phyloP scores from a whole-genome alignment of 2,329 filamentous ascomycete species.

The Cladophialophora bantiana region DNA sequence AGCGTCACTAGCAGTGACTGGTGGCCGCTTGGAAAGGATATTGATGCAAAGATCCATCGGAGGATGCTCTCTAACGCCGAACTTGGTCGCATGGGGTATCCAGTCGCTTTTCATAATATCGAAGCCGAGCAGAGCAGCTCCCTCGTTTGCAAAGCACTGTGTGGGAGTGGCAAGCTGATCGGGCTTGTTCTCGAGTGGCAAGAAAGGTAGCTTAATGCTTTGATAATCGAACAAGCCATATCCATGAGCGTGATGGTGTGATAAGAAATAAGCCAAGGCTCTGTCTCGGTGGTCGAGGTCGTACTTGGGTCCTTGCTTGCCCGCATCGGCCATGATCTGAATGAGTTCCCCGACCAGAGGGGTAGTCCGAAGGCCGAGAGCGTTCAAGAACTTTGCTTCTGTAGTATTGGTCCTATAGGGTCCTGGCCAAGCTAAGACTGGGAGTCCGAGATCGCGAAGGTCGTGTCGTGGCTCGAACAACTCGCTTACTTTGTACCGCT shows the following conservation, averaged over 20 bases:
- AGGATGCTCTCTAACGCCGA: slow-evolving; percentile 85
- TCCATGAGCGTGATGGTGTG: slow-evolving; percentile 77
- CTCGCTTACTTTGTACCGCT: slow-evolving; percentile 74
- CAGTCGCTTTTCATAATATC: slow-evolving; percentile 77
- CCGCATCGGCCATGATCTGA: slow-evolving; percentile 73
- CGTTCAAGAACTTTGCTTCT: slow-evolving; percentile 77
- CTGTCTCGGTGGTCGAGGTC: slow-evolving; percentile 66
- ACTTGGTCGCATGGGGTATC: slow-evolving; percentile 80
- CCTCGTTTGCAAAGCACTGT: slow-evolving; percentile 82
- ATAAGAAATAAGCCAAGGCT: slow-evolving; percentile 81
- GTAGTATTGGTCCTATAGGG: slow-evolving; percentile 68
- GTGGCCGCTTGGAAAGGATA: slow-evolving; percentile 74
- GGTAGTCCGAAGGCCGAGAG: slow-evolving; percentile 74
- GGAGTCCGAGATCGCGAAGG: slow-evolving; percentile 73
- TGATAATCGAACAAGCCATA: slow-evolving; percentile 72
- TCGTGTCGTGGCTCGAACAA: slow-evolving; percentile 80
- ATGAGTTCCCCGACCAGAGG: slow-evolving; percentile 78
- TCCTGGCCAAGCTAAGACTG: slow-evolving; percentile 83
- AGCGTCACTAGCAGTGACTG: slow-evolving; percentile 70
- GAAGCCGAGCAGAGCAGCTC: slow-evolving; percentile 79
- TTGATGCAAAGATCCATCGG: slow-evolving; percentile 78
- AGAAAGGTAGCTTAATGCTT: slow-evolving; percentile 63
- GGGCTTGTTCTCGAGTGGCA: slow-evolving; percentile 72
- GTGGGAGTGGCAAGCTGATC: slow-evolving; percentile 73
- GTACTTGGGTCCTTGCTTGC: slow-evolving; percentile 50